Percentiles rank a stretch among this genome's conserved stretches.
Evolutionary conservation across 805 yeast genomes (phyloP).

Genomic region (Metschnikowia chrysomelidarum): DNA sequence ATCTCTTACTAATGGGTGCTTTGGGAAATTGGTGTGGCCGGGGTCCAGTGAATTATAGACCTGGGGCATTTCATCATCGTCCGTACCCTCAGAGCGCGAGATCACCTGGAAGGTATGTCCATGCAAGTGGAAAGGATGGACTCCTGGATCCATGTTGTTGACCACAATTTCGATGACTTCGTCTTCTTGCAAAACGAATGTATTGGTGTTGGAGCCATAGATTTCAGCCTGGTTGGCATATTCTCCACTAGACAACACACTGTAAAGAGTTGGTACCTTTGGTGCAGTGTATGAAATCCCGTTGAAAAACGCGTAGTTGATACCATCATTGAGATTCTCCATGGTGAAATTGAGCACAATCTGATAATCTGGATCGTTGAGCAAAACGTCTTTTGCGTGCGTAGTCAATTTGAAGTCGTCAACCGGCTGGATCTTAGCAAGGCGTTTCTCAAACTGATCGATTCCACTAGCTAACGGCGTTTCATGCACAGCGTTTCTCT

Average conservation of each 20-base stretch:
- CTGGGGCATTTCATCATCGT: constrained; percentile 54
- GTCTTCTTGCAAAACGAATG: constrained; percentile 55
- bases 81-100: constrained; percentile 49
- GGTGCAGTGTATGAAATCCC: constrained; percentile 63
- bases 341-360: constrained; percentile 58
- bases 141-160: constrained; percentile 77
- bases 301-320: constrained; percentile 75
- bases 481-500: constrained; percentile 28
- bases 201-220: constrained; percentile 70
- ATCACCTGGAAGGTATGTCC: constrained; percentile 70
- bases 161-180: constrained; percentile 74
- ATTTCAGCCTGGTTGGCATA: constrained; percentile 55
- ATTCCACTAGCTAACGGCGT: constrained; percentile 22
- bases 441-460: constrained; percentile 39
- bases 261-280: constrained; percentile 65
- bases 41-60: constrained; percentile 44
- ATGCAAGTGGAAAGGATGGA: constrained; percentile 77
- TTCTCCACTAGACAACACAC: constrained; percentile 61
- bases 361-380: constrained; percentile 59
- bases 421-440: constrained; percentile 24
- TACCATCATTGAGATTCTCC: constrained; percentile 72
- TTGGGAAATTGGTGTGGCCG: constrained; percentile 46
- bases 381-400: constrained; percentile 45
- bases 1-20: constrained; percentile 65
- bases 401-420: constrained; percentile 85